Evolutionary conservation across 2,329 filamentous ascomycete species (phyloP).

Genomic region (Fusarium keratoplasticum): DNA sequence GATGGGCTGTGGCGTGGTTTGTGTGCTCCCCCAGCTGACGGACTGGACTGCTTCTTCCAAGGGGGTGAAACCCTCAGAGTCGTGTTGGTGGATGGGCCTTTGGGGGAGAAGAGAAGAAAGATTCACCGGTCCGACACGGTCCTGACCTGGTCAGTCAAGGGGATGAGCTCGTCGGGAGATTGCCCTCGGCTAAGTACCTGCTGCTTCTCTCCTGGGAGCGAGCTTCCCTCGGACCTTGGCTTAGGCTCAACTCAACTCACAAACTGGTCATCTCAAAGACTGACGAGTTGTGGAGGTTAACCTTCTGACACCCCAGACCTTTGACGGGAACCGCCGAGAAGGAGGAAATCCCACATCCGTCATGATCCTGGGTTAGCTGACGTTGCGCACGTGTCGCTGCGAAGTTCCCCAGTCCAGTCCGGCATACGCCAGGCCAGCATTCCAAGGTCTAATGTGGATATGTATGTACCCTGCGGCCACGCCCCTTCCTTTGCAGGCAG

Average conservation of each 20-base stretch:
- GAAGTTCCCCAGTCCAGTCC: slow-evolving; percentile 8
- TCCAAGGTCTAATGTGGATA: not conserved
- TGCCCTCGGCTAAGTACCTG: not conserved
- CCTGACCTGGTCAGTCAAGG: not conserved
- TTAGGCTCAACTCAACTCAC: not conserved
- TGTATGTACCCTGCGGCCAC: not conserved
- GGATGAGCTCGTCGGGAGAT: not conserved
- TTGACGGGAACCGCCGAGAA: slow-evolving; percentile 11
- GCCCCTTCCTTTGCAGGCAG: not conserved
- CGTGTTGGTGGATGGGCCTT: not conserved
- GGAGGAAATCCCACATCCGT: slow-evolving; percentile 9
- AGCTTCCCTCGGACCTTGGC: not conserved
- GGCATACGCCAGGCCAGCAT: slow-evolving; percentile 16
- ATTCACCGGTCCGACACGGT: not conserved
- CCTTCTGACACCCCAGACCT: not conserved
- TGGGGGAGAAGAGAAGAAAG: not conserved
- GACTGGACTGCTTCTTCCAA: not conserved
- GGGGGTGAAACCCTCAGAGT: not conserved
- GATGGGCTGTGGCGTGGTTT: slow-evolving; percentile 35
- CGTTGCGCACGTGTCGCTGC: slow-evolving; percentile 38
- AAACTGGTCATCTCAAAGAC: not conserved
- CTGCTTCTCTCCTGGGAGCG: not conserved
- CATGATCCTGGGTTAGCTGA: slow-evolving; percentile 19
- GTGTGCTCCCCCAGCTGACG: not conserved
- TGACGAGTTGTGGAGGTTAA: not conserved